These are phyloP conservation scores for Arachnopeziza araneosa DNA, from an alignment of 2,329 filamentous ascomycete genomes.

Conservation along the genomic window DNA sequence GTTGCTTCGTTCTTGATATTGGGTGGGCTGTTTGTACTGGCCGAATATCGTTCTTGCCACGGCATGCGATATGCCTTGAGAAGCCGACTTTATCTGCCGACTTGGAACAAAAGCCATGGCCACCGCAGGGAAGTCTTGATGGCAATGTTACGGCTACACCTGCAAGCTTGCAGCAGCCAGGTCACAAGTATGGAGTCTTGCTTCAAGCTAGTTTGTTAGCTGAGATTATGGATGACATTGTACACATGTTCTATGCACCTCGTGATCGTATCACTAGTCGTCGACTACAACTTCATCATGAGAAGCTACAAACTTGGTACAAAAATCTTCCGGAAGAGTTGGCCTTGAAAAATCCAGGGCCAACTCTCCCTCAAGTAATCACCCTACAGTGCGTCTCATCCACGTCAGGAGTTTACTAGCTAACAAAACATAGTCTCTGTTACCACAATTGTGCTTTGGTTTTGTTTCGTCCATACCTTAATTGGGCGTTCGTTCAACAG, in stretches of 20 bases:
- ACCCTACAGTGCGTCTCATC: slow-evolving; percentile 57
- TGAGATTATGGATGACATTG: slow-evolving; percentile 60
- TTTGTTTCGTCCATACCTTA: slow-evolving; percentile 59
- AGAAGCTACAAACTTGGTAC: slow-evolving; percentile 65
- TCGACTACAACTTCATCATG: slow-evolving; percentile 58
- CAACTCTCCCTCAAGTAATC: slow-evolving; percentile 16
- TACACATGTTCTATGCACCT: slow-evolving; percentile 60
- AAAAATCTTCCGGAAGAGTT: slow-evolving; percentile 57
- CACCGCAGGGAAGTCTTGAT: slow-evolving; percentile 16
- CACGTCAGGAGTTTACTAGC: not conserved
- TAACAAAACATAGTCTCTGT: slow-evolving; percentile 48
- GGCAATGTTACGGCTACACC: not conserved
- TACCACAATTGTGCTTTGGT: slow-evolving; percentile 62
- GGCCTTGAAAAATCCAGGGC: slow-evolving; percentile 49
- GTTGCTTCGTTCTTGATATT: slow-evolving; percentile 42
- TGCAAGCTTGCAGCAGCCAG: slow-evolving; percentile 7
- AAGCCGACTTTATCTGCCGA: slow-evolving; percentile 34
- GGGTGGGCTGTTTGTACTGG: slow-evolving; percentile 41
- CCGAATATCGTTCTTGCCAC: slow-evolving; percentile 41
- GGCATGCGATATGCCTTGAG: slow-evolving; percentile 42
- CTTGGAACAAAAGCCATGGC: slow-evolving; percentile 32
- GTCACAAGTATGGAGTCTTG: slow-evolving; percentile 13
- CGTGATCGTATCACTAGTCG: slow-evolving; percentile 58
- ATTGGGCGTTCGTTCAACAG: slow-evolving; percentile 17
- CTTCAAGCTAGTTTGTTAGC: slow-evolving; percentile 51